Conservation (phyloP, 345 rosid species). For the Turritis glabra region DNA sequence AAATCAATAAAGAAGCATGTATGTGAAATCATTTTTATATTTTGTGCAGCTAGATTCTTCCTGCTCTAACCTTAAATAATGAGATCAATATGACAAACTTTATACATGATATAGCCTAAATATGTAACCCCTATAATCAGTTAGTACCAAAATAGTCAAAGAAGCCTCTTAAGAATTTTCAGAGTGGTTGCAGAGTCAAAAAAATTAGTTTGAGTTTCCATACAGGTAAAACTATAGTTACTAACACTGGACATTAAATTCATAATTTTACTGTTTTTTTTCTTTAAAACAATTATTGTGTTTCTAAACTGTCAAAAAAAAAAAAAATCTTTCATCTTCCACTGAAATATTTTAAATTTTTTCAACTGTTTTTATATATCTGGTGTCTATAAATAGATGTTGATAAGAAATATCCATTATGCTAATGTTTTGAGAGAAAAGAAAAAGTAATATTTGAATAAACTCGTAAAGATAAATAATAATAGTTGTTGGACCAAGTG, state of each 20-base stretch:
- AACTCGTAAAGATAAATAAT: background rate
- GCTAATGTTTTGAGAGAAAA: too few relatives aligned
- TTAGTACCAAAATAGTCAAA: too few relatives aligned
- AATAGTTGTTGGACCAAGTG: slow-evolving; percentile 17
- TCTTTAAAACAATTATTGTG: background rate
- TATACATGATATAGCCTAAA: background rate
- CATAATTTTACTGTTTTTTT: background rate
- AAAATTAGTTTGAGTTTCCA: too few relatives aligned
- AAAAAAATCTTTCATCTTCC: background rate
- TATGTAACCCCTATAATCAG: too few relatives aligned
- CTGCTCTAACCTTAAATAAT: background rate
- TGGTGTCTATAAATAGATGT: background rate
- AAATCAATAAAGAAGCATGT: slow-evolving; percentile 14
- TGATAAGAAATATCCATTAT: background rate
- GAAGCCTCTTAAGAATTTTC: too few relatives aligned
- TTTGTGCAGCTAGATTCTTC: background rate
- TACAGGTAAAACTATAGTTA: background rate
- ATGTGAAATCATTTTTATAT: background rate
- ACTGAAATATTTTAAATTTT: too few relatives aligned
- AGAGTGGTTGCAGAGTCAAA: too few relatives aligned
- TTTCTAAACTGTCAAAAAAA: too few relatives aligned
- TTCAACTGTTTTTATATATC: too few relatives aligned
- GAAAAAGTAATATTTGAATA: background rate
- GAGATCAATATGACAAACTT: background rate
- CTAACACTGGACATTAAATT: background rate